Evolutionary conservation across 2,329 filamentous ascomycete genomes (phyloP), one percentile per base, ranked within the genome.

Genomic region (Talaromyces sp.): DNA sequence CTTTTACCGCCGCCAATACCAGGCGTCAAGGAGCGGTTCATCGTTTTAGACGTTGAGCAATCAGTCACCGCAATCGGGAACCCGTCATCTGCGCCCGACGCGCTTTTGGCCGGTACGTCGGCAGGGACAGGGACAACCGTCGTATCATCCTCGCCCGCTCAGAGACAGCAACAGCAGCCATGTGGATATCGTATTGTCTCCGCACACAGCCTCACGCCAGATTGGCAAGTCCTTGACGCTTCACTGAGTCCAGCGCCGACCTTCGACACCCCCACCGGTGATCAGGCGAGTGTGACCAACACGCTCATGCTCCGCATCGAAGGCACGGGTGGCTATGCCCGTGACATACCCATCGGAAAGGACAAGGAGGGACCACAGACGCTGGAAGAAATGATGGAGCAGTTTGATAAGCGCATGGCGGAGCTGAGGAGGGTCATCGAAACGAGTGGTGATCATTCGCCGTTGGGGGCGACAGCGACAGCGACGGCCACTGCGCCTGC

Each of bases 161-260:
- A 67, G 41, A 63, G 64, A 62, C 43, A 73, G 37, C 47, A 33
- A 47, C 65, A 68, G 48, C 62, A 63, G 62, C 80, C 2, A 72
- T 61, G 41, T 41, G 80, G 63, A 31, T 81, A 77, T 62, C 81
- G 78, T 1, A 85, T 98, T 0, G 81, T 85, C 0, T 87, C 86
- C 64, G 90, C 91, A 1, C 87, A 90, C 48, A 93, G 89, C 67
- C 79, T 97, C 13, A 90, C 87, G 9, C 80, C 88, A 0, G 85
- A 89, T 59, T 98, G 94, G 88, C 87, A 90, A 71, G 82, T 89
- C 14, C 78, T 87, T 39, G 77, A 79, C 16, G 83, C 84, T 0
- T 77, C 78, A 10, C 77, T 90, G 10, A 78, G 80, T 8, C 80
- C 82, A 10, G 88, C 89, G 16, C 89, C 89, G 1, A 89, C 85